Evolutionary conservation across 1,139 yeast species (phyloP), one percentile per base, ranked within the genome.

Genomic region (Tardiomyces depauwii): DNA sequence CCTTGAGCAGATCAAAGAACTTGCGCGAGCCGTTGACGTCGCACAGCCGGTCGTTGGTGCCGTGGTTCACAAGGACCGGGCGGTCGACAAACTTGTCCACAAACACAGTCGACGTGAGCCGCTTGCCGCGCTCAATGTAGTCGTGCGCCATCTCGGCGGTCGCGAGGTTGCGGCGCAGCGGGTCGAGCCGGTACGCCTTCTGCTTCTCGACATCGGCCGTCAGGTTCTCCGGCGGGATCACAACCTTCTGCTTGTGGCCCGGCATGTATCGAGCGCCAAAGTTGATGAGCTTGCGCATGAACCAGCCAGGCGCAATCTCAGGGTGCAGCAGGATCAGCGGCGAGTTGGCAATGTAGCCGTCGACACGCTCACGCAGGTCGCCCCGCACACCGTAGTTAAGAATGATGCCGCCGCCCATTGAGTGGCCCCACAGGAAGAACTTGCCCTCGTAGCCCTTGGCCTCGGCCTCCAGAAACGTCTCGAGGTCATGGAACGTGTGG

Each of bases 341-440:
- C 1, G 83, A 89, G 36, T 76, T 68, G 2, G 76, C 78, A 42
- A 80, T 66, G 49, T 77, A 76, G 0, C 82, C 82, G 43, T 70
- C 68, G 44, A 89, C 55, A 25, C 71, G 57, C 38, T 77, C 74
- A 42, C 71, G 70, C 61, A 76, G 58, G 51, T 70, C 74, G 2
- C 96, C 96, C 42, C 68, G 66, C 45, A 82, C 73, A 14, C 80
- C 85, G 62, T 89, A 89, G 63, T 81, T 85, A 51, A 88, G 69
- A 0, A 71, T 69, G 45, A 87, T 80, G 0, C 85, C 95, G 18
- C 96, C 96, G 43, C 98, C 98, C 96, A 91, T 88, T n/a, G 95
- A 85, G 59, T 85, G 95, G 2, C 96, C 96, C 65, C 77, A 71
- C 53, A 91, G 60, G 56, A 72, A 75, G 40, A 87, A 59, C 52